Conservation (phyloP, 2,329 filamentous ascomycete genomes). For the Colletotrichum navitas region DNA sequence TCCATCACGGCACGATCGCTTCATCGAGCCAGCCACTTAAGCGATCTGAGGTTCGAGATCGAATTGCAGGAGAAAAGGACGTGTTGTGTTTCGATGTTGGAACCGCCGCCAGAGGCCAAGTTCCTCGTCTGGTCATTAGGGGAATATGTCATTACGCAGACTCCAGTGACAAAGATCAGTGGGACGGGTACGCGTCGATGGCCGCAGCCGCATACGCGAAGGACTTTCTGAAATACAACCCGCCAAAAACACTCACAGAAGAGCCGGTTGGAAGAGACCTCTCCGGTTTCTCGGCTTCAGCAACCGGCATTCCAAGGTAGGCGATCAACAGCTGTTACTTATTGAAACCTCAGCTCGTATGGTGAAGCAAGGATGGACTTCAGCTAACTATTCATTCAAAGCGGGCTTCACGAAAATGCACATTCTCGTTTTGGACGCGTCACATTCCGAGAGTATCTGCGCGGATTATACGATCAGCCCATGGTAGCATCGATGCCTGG, state of each 20-base stretch:
- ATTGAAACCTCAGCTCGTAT: neutral
- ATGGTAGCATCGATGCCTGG: neutral
- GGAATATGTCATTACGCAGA: neutral
- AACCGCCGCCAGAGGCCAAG: neutral
- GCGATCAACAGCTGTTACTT: neutral
- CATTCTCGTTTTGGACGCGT: neutral
- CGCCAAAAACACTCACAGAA: neutral
- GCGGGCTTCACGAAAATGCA: neutral
- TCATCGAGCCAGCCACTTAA: neutral
- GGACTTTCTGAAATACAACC: neutral
- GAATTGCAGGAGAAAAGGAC: neutral
- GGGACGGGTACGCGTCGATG: neutral
- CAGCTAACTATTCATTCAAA: neutral
- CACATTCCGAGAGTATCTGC: neutral
- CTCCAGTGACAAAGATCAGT: neutral
- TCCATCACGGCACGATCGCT: neutral
- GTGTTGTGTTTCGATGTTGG: neutral
- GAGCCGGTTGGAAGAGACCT: neutral
- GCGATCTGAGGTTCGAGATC: neutral
- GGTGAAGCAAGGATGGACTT: neutral
- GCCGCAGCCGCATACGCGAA: neutral
- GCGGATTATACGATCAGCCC: neutral
- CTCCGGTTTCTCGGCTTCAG: neutral
- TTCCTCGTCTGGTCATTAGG: neutral
- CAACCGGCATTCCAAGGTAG: neutral